Evolutionary conservation across 108 stramenopile genomes (phyloP), one percentile per base, ranked within the genome.

Genomic region (Cylindrotheca fusiformis): DNA sequence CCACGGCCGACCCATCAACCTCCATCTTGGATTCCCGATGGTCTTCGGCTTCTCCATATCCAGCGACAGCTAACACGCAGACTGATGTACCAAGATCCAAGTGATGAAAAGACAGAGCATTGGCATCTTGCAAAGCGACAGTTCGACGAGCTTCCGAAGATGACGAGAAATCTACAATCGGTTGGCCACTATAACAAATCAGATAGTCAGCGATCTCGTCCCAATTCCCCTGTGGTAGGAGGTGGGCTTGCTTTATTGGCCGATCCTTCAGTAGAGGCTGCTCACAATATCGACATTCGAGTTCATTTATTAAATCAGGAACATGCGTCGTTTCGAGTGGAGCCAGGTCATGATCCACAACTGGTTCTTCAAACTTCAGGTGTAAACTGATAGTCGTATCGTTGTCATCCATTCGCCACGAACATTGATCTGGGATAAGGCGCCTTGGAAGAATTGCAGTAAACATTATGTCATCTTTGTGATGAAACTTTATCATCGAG

Each of bases 181-280:
- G 62, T 71, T 76, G 75, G 5, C 72, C 72, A 54, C 54, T 60
- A 31, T 83, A 88, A 49, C 90, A 92, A 24, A 72, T 85, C 50
- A 92, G 63, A 65, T 88, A 92, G 52, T 92, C 90, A 14, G 85
- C 59, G 52, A 92, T 86, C 46, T 92, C 90, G 61, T 92, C 87
- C 90, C 90, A 92, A 58, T 80, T 75, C 47, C 90, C 87, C 47
- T 57, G 48, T 23, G 90, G 90, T 24, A 92, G 68, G 12, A 79
- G 77, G 3, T 72, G 48, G 5, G 81, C 74, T 25, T 55, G 20
- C 54, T 65, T 47, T 21, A 58, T 74, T 4, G 56, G 23, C 36
- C 48, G 22, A 6, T 29, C 21, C 1, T 3, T 33, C 5, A 88
- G 28, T 8, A 88, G 63, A 36, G 48, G 22, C 36, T 83, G 79